Evolutionary conservation across 2,329 filamentous ascomycete species (phyloP).

Genomic region (Trichophyton mentagrophytes): DNA sequence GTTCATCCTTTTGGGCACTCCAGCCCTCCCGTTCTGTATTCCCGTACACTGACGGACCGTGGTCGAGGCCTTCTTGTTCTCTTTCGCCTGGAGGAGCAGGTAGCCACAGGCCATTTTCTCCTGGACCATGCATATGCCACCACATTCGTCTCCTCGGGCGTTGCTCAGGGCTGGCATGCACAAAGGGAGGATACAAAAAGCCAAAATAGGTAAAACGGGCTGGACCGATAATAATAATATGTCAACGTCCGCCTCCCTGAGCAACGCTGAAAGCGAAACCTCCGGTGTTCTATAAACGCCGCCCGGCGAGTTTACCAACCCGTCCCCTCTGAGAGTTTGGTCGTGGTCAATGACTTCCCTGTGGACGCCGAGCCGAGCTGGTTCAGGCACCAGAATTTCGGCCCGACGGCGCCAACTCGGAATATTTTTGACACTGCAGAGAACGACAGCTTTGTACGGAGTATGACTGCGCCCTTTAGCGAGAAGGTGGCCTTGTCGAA

Average conservation of each 20-base stretch:
- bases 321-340: not conserved
- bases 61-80: not conserved
- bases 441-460: not conserved
- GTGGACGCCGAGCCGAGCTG: not conserved
- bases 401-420: not conserved
- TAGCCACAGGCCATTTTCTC: not conserved
- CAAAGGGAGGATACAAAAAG: not conserved
- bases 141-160: not conserved
- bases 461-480: not conserved
- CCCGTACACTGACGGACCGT: not conserved
- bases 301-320: not conserved
- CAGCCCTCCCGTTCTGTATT: not conserved
- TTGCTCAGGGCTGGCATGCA: not conserved
- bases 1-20: not conserved
- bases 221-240: not conserved
- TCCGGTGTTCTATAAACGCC: not conserved
- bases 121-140: not conserved
- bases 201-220: not conserved
- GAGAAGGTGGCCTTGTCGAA: not conserved
- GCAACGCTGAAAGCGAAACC: not conserved
- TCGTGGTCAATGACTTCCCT: not conserved
- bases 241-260: not conserved
- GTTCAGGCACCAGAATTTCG: conserved; percentile 3
- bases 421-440: not conserved
- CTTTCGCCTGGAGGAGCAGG: not conserved